phyloP scores from a whole-genome alignment of 1,284 basidiomycete genomes.

The Puccinia triticina region DNA sequence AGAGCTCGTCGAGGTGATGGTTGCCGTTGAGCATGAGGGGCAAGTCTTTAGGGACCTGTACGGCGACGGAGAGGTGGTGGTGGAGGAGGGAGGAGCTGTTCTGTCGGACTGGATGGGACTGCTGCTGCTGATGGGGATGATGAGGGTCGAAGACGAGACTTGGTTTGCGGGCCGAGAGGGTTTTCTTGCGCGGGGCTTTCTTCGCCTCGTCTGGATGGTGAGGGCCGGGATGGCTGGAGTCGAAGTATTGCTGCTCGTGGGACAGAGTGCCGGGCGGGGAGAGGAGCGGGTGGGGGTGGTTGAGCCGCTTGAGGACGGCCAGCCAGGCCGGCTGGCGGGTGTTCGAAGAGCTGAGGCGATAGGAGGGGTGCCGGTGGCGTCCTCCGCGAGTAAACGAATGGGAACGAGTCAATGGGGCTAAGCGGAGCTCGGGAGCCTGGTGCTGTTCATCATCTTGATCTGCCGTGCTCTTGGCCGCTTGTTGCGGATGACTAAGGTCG shows the following conservation, averaged over 20 bases:
- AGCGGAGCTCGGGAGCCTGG: background rate
- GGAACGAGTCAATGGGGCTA: background rate
- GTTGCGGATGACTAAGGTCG: constrained; percentile 13
- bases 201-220: background rate
- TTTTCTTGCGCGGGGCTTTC: constrained; percentile 2
- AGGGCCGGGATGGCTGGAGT: background rate
- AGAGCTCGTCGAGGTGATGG: constrained; percentile 88
- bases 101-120: background rate
- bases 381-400: constrained; percentile 9
- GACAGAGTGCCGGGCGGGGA: constrained; percentile 10
- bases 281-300: constrained; percentile 14
- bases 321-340: constrained; percentile 41
- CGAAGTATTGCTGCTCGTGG: background rate
- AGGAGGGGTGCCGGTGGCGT: background rate
- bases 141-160: background rate
- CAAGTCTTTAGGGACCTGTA: constrained; percentile 63
- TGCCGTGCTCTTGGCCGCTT: background rate
- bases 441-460: background rate
- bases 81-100: background rate
- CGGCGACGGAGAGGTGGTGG: constrained; percentile 48
- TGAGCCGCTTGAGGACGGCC: constrained; percentile 34
- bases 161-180: background rate
- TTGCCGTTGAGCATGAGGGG: constrained; percentile 75
- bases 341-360: constrained; percentile 17
- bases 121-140: background rate